Evolutionary conservation across 192 early-diverging fungal genomes (phyloP), one percentile per base, ranked within the genome.

Genomic region (Kickxella alabastrina): DNA sequence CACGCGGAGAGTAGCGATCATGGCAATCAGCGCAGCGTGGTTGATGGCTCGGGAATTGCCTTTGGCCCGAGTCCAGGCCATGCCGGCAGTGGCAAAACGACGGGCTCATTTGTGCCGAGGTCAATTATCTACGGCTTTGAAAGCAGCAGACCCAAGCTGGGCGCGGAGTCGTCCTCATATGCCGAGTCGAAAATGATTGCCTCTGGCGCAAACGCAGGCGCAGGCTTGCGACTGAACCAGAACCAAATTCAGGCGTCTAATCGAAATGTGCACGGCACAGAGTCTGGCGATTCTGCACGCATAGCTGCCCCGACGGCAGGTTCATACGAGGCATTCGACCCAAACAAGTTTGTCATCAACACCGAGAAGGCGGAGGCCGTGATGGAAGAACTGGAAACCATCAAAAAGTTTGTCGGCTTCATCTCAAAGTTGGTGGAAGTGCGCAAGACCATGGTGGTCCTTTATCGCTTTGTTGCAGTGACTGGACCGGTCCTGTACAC

Each of bases 371-470:
- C 65, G 2, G 65, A 64, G 32, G 23, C 17, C 12, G 59, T 75
- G 10, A 43, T 57, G n/a, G 57, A 52, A 23, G 72, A 75, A 28
- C 43, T 68, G 37, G 61, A 52, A 58, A 57, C 54, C 35, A 34
- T 75, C 24, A 41, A 42, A 31, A 57, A 59, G 46, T 64, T 68
- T 39, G 54, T 68, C 27, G 54, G 49, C 26, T 75, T 75, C 49
- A 53, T 68, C 15, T 37, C 27, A 21, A 62, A 57, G 53, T 68
- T 75, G 26, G 43, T 75, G 41, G 65, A 75, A 50, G 62, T 75
- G 38, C 72, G 72, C 49, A 65, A 61, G 44, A 68, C 65, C 15
- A 68, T 75, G 72, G 53, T 68, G 12, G 65, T 75, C 31, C 57
- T 75, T 3, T 76, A 76, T 32, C 65, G 73, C 29, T 67, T 76